phyloP scores from a whole-genome alignment of 148 eudicot genomes.

The Rhododendron simsii region DNA sequence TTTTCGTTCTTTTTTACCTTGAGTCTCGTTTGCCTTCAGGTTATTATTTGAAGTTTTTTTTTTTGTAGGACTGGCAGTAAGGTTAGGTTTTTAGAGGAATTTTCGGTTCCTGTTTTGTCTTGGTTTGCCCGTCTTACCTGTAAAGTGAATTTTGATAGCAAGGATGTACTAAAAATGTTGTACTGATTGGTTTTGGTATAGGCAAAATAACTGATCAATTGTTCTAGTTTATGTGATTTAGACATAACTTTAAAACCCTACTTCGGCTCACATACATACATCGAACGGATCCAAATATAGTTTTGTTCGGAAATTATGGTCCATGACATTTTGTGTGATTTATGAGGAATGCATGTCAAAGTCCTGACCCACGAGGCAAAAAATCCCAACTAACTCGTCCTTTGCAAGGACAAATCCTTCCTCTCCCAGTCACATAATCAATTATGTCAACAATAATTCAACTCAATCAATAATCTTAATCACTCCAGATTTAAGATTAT shows the following conservation, averaged over 20 bases:
- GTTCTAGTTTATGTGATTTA: background rate
- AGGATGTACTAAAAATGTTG: conserved; percentile 40
- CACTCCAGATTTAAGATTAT: background rate
- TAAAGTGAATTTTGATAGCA: conserved; percentile 56
- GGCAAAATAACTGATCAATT: conserved; percentile 10
- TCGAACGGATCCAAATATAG: background rate
- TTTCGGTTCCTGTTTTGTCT: conserved; percentile 9
- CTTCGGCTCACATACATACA: background rate
- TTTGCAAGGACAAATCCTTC: background rate
- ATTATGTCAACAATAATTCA: background rate
- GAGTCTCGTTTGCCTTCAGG: background rate
- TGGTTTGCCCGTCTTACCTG: conserved; percentile 31
- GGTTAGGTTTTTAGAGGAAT: conserved; percentile 24
- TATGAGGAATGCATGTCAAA: background rate
- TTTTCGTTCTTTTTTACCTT: background rate
- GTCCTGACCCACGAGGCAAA: background rate
- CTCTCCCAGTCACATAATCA: background rate
- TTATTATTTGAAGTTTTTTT: background rate
- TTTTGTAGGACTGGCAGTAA: conserved; percentile 20
- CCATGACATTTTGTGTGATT: too few relatives aligned
- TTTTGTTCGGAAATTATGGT: background rate
- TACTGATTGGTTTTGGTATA: conserved; percentile 25
- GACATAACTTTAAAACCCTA: background rate
- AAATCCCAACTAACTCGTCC: background rate
- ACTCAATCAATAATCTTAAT: background rate